Evolutionary conservation across 768 basidiomycete genomes (phyloP).

Genomic region (Collybia sp.): DNA sequence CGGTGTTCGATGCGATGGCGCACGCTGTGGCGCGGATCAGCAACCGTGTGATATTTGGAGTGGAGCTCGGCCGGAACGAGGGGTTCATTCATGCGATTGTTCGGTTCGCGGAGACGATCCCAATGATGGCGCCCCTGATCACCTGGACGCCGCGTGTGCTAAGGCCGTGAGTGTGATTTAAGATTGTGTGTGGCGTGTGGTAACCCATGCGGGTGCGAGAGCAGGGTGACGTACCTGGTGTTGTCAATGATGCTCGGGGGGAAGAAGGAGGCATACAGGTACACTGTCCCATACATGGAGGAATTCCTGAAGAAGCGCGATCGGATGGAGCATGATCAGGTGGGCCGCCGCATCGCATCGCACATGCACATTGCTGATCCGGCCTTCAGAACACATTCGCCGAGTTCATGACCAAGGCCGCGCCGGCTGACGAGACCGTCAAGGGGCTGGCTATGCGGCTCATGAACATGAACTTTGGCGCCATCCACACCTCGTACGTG

Average conservation of each 20-base stretch:
- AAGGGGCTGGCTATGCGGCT: conserved; percentile 28
- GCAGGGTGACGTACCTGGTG: conserved; percentile 24
- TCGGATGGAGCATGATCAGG: conserved; percentile 13
- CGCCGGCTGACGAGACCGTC: conserved; percentile 23
- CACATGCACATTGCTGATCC: no score
- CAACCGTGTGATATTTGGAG: conserved; percentile 32
- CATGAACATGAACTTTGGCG: conserved; percentile 33
- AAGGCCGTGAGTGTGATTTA: conserved; percentile 21
- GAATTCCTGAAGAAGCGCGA: conserved; percentile 19
- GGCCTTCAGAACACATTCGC: conserved; percentile 14
- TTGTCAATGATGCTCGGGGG: conserved; percentile 27
- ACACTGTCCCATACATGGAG: conserved; percentile 23
- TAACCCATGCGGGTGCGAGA: neutral
- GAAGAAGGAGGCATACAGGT: conserved; percentile 22
- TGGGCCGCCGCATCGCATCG: conserved; percentile 3
- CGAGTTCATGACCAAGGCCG: conserved; percentile 23
- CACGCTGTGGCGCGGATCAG: conserved; percentile 30
- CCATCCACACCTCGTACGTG: conserved; percentile 32
- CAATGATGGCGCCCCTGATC: conserved; percentile 28
- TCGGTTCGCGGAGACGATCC: conserved; percentile 26
- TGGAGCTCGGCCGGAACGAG: conserved; percentile 27
- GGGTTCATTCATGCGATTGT: conserved; percentile 28
- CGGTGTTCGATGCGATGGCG: conserved; percentile 31
- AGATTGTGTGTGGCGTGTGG: neutral
- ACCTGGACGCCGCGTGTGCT: conserved; percentile 22